A percentile compares a stretch with the other conserved stretches of the same genome.
Evolutionary conservation across 2,329 filamentous ascomycete genomes (phyloP).

Genomic region (Fusarium gaditjirri): DNA sequence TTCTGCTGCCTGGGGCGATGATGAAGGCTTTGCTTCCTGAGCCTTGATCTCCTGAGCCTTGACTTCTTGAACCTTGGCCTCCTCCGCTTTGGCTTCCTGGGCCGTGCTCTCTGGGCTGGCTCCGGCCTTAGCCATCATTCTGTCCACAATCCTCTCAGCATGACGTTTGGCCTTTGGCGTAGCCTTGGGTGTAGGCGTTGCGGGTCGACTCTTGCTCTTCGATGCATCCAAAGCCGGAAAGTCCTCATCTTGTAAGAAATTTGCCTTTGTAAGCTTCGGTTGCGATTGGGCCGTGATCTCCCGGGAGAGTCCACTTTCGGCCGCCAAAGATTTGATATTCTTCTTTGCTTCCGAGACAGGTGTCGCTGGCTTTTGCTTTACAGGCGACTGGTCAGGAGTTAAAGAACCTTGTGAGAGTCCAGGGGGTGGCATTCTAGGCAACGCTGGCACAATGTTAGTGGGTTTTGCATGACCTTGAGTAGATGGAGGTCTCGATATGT

Average conservation of each 20-base stretch:
- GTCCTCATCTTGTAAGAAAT: constrained; percentile 67
- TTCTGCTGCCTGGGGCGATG: constrained; percentile 19
- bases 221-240: constrained; percentile 68
- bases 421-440: constrained; percentile 42
- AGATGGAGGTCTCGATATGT: constrained; percentile 37
- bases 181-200: constrained; percentile 51
- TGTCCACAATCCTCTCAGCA: constrained; percentile 46
- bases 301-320: constrained; percentile 59
- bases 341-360: constrained; percentile 53
- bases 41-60: constrained; percentile 28
- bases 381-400: constrained; percentile 51
- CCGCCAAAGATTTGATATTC: constrained; percentile 57
- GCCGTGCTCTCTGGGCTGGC: constrained; percentile 19
- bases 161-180: constrained; percentile 49
- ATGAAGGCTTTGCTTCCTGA: constrained; percentile 21
- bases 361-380: constrained; percentile 42
- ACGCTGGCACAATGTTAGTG: constrained; percentile 40
- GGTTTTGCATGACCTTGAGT: constrained; percentile 32
- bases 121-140: constrained; percentile 37
- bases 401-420: constrained; percentile 41
- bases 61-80: constrained; percentile 22
- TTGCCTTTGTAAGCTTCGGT: constrained; percentile 31
- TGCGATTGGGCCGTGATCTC: constrained; percentile 56
- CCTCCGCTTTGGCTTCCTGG: constrained; percentile 28
- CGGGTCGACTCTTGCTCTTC: constrained; percentile 48